A percentile compares a stretch with the other conserved stretches of the same genome.
Evolutionary conservation across 805 yeast species (phyloP).

Genomic region (Candida glaebosa): DNA sequence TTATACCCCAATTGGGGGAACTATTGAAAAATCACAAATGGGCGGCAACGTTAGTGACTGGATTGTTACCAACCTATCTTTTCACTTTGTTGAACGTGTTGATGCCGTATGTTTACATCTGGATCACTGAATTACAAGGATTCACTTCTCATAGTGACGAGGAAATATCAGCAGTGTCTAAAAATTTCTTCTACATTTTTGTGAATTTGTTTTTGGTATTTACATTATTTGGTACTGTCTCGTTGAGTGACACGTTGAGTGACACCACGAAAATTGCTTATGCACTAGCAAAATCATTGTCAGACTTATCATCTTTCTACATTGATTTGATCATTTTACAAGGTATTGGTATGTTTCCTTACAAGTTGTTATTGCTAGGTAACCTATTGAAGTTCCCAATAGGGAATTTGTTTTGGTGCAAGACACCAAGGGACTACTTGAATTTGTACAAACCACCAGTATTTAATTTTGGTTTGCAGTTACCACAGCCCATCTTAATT

Average conservation of each 20-base stretch:
- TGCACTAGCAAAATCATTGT: slow-evolving; percentile 77
- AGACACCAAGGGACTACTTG: slow-evolving; percentile 79
- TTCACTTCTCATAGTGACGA: slow-evolving; percentile 90
- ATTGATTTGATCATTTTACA: slow-evolving; percentile 81
- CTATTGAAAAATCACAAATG: slow-evolving; percentile 60
- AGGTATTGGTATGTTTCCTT: slow-evolving; percentile 88
- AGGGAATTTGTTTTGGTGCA: slow-evolving; percentile 54
- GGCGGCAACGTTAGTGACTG: slow-evolving; percentile 80
- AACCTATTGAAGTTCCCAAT: slow-evolving; percentile 68
- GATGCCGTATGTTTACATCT: slow-evolving; percentile 83
- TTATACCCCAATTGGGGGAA: slow-evolving; percentile 80
- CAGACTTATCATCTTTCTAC: slow-evolving; percentile 79
- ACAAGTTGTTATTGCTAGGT: slow-evolving; percentile 78
- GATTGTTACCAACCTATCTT: slow-evolving; percentile 84
- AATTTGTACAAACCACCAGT: slow-evolving; percentile 65
- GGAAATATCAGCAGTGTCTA: slow-evolving; percentile 83
- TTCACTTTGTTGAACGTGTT: slow-evolving; percentile 80
- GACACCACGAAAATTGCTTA: slow-evolving; percentile 89
- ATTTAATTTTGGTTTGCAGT: slow-evolving; percentile 57
- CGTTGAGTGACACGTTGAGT: slow-evolving; percentile 65
- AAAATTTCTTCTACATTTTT: slow-evolving; percentile 91
- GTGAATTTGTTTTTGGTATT: slow-evolving; percentile 91
- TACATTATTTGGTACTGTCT: slow-evolving; percentile 90
- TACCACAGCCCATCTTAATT: slow-evolving; percentile 60
- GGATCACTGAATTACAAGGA: slow-evolving; percentile 82